Conservation (phyloP, 306 rosid species). For the Quercus variabilis region DNA sequence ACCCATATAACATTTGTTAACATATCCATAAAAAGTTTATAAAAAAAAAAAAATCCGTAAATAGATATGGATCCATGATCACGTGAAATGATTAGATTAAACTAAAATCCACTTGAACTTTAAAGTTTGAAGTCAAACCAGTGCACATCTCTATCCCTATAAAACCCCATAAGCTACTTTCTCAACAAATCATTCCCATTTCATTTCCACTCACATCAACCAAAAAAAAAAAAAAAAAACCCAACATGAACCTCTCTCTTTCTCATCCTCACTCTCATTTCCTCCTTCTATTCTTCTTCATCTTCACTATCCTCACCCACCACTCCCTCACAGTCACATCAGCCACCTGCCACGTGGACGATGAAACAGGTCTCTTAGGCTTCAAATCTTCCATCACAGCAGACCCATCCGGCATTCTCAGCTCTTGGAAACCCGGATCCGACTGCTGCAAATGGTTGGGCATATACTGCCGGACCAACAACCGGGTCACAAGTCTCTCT, state of each 20-base stretch:
- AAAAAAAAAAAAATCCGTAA: no score
- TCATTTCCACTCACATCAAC: background rate
- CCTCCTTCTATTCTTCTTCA: constrained; percentile 7
- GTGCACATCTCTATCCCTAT: background rate
- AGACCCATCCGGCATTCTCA: constrained; percentile 64
- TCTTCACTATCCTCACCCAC: constrained; percentile 4
- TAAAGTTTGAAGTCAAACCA: background rate
- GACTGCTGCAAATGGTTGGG: constrained; percentile 78
- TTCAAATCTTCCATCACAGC: constrained; percentile 70
- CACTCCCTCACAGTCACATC: constrained; percentile 11
- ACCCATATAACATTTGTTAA: no score
- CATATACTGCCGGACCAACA: constrained; percentile 26
- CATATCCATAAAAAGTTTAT: no score
- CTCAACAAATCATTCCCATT: background rate
- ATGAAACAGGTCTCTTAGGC: constrained; percentile 56
- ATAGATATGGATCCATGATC: no score
- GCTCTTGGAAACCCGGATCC: constrained; percentile 54
- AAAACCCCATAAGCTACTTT: background rate
- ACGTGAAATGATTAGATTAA: background rate
- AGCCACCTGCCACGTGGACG: constrained; percentile 59
- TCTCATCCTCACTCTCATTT: background rate
- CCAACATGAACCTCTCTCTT: background rate
- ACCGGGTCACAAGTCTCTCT: constrained; percentile 44
- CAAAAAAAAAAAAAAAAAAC: constrained; percentile 8
- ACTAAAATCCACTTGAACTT: background rate